Percentiles rank a stretch among this genome's conserved stretches.
phyloP scores from a whole-genome alignment of 148 eudicot genomes.

The Silene uniflora region DNA sequence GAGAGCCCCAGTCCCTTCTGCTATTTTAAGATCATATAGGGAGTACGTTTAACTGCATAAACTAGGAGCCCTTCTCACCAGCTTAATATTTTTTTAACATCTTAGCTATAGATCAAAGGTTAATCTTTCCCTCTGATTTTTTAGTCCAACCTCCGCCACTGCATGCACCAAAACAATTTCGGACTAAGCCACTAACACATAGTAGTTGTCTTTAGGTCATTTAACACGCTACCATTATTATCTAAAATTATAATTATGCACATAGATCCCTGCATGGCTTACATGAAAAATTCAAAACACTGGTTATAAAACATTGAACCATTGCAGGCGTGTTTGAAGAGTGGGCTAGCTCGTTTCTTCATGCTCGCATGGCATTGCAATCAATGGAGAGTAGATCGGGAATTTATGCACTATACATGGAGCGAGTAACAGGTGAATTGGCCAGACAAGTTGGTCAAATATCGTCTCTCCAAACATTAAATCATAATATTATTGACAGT shows the following conservation, averaged over 20 bases:
- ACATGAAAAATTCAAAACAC: neutral
- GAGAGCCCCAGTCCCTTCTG: too few species aligned
- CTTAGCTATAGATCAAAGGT: too few species aligned
- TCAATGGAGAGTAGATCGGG: conserved; percentile 61
- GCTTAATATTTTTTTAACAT: too few species aligned
- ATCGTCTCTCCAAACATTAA: conserved; percentile 43
- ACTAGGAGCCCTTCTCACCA: too few species aligned
- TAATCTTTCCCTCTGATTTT: too few species aligned
- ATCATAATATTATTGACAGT: conserved; percentile 45
- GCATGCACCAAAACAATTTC: too few species aligned
- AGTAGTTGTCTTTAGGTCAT: neutral
- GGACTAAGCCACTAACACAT: too few species aligned
- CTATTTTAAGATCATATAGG: too few species aligned
- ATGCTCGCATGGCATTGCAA: conserved; percentile 57
- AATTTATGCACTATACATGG: conserved; percentile 77
- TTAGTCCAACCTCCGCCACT: too few species aligned
- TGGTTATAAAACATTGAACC: neutral
- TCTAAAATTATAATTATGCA: neutral
- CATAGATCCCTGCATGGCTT: neutral
- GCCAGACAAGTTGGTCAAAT: conserved; percentile 54
- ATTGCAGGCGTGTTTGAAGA: conserved; percentile 73
- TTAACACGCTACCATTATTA: neutral
- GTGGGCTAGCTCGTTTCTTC: conserved; percentile 60
- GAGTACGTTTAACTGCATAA: too few species aligned
- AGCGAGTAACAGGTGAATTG: conserved; percentile 64